These are phyloP conservation scores for Firmiana major DNA, from an alignment of 345 rosid species.

Conservation along the genomic window DNA sequence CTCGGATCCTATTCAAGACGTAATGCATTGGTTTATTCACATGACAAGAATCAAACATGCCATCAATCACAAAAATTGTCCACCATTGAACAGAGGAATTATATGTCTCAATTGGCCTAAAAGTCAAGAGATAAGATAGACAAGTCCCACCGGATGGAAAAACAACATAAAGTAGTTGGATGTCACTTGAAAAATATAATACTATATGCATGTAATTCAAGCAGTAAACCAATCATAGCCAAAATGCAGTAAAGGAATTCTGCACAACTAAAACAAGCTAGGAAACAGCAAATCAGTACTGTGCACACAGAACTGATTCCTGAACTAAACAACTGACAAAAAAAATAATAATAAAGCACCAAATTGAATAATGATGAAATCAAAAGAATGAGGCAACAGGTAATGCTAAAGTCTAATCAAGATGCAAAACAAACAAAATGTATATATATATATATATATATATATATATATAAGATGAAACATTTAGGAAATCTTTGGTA, in stretches of 20 bases:
- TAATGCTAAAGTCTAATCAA: background rate
- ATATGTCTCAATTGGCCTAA: background rate
- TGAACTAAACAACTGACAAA: background rate
- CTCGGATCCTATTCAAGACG: background rate
- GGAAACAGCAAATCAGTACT: background rate
- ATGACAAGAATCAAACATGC: background rate
- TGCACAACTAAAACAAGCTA: background rate
- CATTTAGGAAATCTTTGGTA: background rate
- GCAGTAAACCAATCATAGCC: background rate
- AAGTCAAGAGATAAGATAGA: conserved; percentile 6
- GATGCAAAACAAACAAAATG: background rate
- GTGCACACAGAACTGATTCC: background rate
- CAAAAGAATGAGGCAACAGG: background rate
- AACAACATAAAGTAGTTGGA: background rate
- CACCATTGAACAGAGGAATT: background rate
- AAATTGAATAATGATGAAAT: background rate
- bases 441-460: no score
- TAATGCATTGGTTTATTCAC: background rate
- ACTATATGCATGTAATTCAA: background rate
- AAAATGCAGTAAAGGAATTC: background rate
- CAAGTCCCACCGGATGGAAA: background rate
- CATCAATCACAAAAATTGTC: background rate
- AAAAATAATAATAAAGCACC: background rate
- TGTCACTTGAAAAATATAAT: background rate
- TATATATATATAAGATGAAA: no score